Evolutionary conservation across 345 rosid genomes (phyloP), one percentile per base, ranked within the genome.

Genomic region (Firmiana major): DNA sequence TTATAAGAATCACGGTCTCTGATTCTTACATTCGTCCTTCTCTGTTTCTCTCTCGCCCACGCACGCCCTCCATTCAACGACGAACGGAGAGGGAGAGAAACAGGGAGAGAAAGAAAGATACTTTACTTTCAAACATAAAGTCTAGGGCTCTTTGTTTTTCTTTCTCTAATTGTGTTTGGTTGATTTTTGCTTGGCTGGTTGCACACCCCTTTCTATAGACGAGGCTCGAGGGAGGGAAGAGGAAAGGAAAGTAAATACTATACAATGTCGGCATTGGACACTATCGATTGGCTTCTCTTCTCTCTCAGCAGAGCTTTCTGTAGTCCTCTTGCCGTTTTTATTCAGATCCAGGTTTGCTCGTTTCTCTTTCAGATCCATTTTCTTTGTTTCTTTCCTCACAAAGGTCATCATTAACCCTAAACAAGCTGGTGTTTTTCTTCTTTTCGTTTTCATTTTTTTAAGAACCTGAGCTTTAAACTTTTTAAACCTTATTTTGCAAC

Each of bases 331-430:
- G 92, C 95, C 34, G 86, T 92, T 73, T 96, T 92, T 77, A 46
- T 96, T 86, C 98, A 96, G 94, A 90, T 96, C 91, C 99, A 96
- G 97, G 99, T 96, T 19, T 34, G 84, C 57, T 55, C 28, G 58
- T 4, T 21, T 38, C 9, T 46, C 53, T 34, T 58, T 49, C 75
- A 72, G 84, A 85, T 85, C 89, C 77, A 78, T 62, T 74, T 43
- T 31, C n/a, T 60, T 26, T 6, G 4, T 58, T 59, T 59, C 17
- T 0, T 59, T 22, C 77, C 60, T 6, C 28, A 26, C 26, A 75
- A 59, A 31, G 59, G 4, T 66, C 31, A 9, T 4, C 22, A n/a
- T 60, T 22, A 10, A 24, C 8, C 17, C 0, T 16, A 62, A 8
- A 28, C 55, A 45, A 28, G 57, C 26, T 7, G 2, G 2, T 45